Evolutionary conservation across 75 land plant species (phyloP), one percentile per base, ranked within the genome.

Genomic region (Sequoiadendron giganteum): DNA sequence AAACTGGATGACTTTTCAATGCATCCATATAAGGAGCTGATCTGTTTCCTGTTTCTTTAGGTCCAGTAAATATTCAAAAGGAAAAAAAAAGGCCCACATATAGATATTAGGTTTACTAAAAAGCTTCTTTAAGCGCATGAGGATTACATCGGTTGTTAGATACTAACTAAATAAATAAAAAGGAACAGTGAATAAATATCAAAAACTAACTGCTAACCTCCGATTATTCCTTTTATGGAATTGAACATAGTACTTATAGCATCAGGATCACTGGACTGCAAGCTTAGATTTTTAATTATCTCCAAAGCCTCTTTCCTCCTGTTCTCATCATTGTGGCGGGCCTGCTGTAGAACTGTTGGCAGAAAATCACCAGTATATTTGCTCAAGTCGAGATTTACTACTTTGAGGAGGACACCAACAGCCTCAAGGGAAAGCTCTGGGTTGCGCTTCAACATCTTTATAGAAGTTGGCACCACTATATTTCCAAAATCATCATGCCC

Each of bases 231-330:
- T 90, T 93, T 97, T 13, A 97, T 88, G 65, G 92, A 80, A 86
- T 93, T 88, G 79, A 97, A 95, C 97, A 97, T 96, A 25, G 93
- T 86, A 68, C 92, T 86, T 83, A 94, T 32, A 75, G 94, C 88
- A 94, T 98, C 99, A 39, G 97, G 96, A 91, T 96, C 97, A 92
- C 99, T 97, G 30, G 98, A 98, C 83, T 93, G 97, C 79, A 90
- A 88, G 65, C 93, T 93, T 73, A 98, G 90, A 82, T 86, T 91
- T 10, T 89, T 83, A 38, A 98, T 86, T 70, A 93, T 92, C 42
- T 87, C 85, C 89, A 96, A 87, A 28, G 99, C 96, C 52, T 88
- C 91, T 48, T 82, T 85, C 76, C 98, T 92, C 85, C 99, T 92
- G 40, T 72, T 90, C 87, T 97, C 99, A 88, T 97, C 97, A 54